phyloP scores from a whole-genome alignment of 2,329 filamentous ascomycete species.

The Ascomycota sp. region DNA sequence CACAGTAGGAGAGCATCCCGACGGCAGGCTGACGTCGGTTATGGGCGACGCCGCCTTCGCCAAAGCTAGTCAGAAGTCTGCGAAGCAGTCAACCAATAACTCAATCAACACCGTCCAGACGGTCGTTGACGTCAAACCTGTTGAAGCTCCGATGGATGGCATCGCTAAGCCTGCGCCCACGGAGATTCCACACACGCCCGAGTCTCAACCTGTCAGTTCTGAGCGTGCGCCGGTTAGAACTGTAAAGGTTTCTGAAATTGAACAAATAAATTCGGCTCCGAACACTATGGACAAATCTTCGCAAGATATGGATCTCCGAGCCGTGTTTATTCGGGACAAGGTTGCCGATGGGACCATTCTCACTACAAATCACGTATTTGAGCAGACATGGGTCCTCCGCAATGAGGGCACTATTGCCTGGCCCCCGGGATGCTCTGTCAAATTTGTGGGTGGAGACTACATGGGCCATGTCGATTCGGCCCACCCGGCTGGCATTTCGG shows the following conservation, averaged over 20 bases:
- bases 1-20: conserved; percentile 55
- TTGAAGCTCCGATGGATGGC: conserved; percentile 14
- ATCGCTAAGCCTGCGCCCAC: conserved; percentile 1
- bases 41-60: conserved; percentile 43
- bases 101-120: conserved; percentile 39
- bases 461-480: conserved; percentile 78
- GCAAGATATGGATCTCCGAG: conserved; percentile 15
- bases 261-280: background rate
- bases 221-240: too few relatives aligned
- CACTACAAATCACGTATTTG: conserved; percentile 48
- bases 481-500: conserved; percentile 54
- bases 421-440: conserved; percentile 76
- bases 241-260: too few relatives aligned
- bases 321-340: conserved; percentile 55
- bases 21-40: conserved; percentile 38
- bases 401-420: conserved; percentile 62
- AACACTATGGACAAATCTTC: conserved; percentile 3
- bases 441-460: conserved; percentile 81
- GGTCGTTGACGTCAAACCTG: conserved; percentile 47
- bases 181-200: conserved; percentile 9
- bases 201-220: conserved; percentile 5
- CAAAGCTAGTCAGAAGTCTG: conserved; percentile 22
- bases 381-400: conserved; percentile 76
- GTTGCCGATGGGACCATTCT: conserved; percentile 58
- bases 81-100: conserved; percentile 21